Base-by-base conservation (phyloP, 106 monocot genomes). In the Allium cepa region DNA sequence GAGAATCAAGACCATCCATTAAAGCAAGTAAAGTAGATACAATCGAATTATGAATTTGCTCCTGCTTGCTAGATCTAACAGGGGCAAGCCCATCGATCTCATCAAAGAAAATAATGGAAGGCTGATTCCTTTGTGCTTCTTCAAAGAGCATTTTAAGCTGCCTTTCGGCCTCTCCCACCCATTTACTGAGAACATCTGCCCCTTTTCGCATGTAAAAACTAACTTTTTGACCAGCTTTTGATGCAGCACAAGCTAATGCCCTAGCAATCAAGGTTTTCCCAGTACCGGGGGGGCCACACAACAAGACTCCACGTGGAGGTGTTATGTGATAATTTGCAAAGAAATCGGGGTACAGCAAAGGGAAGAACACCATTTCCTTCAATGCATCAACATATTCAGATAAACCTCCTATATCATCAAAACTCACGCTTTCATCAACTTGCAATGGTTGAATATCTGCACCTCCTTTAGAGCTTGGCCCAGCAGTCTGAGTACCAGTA, bases 131-230 rank as follows among this genome's bases (percentile, higher is more conserved):
- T 62, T 99, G 92, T 28, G 99, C 99, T 83, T 93, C 99, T 82
- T 99, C 90, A 83, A 99, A 99, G 16, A 99, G 80, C 63, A 99
- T 63, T 71, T 93, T 99, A 46, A 99, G 69, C 26, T 99, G 99
- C 69, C 99, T 90, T 75, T 99, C 99, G n/a, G 99, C 99, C 75
- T 99, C 99, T 26, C 99, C 99, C 51, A 99, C 99, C 92, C 92
- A 99, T 85, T 99, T 99, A 78, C 99, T 93, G 67, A 99, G 90
- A 81, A 93, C 93, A 78, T 99, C 99, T 82, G 99, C 99, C 70
- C 99, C 99, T 65, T 99, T 99, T 13, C 99, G 90, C 99, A 99
- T 99, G 73, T 93, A 99, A 82, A 99, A 93, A 58, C 93, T 99
- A 45, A 99, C 99, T 70, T 99, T 99, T 66, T 85, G 87, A 26